phyloP scores from a whole-genome alignment of 352 stramenopile species.

The Pythium apleroticum region DNA sequence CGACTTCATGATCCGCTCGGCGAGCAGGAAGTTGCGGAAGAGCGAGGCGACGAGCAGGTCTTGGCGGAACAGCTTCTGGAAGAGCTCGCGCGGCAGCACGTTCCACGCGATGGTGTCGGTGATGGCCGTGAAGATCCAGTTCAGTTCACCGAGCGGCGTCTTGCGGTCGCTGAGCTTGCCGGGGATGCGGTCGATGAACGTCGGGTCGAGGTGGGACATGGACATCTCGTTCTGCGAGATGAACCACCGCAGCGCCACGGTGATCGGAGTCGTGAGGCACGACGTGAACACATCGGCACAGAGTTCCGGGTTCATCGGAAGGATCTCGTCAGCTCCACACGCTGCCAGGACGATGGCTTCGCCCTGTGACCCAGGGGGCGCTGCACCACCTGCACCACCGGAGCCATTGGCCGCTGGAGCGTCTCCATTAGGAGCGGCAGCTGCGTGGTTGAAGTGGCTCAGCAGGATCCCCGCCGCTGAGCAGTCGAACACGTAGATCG shows the following conservation, averaged over 20 bases:
- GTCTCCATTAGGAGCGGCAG: slow-evolving; percentile 13
- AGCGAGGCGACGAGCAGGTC: slow-evolving; percentile 98
- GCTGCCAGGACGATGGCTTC: slow-evolving; percentile 97
- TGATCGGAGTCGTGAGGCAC: slow-evolving; percentile 99
- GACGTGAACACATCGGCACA: slow-evolving; percentile 99
- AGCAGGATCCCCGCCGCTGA: slow-evolving; percentile 95
- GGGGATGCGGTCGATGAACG: slow-evolving; percentile 85
- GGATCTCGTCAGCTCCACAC: slow-evolving; percentile 92
- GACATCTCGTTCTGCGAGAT: slow-evolving; percentile 92
- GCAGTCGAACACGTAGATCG: slow-evolving; percentile 99
- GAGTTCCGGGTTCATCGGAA: slow-evolving; percentile 96
- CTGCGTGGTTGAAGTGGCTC: slow-evolving; percentile 84
- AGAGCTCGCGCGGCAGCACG: slow-evolving; percentile 94
- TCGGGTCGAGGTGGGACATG: slow-evolving; percentile 84
- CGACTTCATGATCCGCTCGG: slow-evolving; percentile 96
- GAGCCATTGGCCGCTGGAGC: slow-evolving; percentile 10
- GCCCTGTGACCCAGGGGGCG: slow-evolving; percentile 21
- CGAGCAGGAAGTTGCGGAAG: slow-evolving; percentile 98
- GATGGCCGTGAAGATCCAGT: slow-evolving; percentile 99
- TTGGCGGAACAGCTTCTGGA: slow-evolving; percentile 99
- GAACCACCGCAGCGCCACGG: slow-evolving; percentile 98
- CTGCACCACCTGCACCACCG: slow-evolving; percentile 20
- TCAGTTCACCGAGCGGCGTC: slow-evolving; percentile 96
- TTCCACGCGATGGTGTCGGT: slow-evolving; percentile 99
- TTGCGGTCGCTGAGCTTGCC: slow-evolving; percentile 94